These are phyloP conservation scores for Clarireedia paspali DNA, from an alignment of 2,329 filamentous ascomycete species.

Conservation along the genomic window DNA sequence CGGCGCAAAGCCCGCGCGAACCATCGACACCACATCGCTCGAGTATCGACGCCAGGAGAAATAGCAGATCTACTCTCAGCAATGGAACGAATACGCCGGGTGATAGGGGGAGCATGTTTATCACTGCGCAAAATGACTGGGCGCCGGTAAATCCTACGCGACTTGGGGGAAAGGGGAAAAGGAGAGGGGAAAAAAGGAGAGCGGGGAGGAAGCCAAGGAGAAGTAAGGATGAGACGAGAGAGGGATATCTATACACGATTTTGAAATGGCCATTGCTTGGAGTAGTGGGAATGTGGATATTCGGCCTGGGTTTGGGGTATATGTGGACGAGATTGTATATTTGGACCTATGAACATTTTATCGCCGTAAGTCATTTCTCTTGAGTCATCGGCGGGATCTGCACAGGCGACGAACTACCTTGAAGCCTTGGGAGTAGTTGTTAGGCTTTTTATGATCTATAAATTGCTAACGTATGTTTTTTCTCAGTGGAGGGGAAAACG, in stretches of 20 bases:
- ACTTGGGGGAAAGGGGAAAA: constrained; percentile 28
- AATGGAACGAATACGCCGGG: constrained; percentile 8
- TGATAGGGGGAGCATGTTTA: constrained; percentile 41
- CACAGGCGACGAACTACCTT: not conserved
- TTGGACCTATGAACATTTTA: constrained; percentile 63
- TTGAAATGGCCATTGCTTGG: constrained; percentile 88
- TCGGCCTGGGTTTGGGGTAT: constrained; percentile 66
- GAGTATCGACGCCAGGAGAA: constrained; percentile 14
- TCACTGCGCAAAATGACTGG: constrained; percentile 94
- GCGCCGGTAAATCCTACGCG: constrained; percentile 59
- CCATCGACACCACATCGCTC: constrained; percentile 10
- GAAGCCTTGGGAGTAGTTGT: not conserved
- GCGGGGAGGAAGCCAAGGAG: constrained; percentile 31
- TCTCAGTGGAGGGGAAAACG: constrained; percentile 67
- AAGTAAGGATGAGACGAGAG: constrained; percentile 83
- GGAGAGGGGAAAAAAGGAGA: constrained; percentile 32
- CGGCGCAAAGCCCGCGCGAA: constrained; percentile 4
- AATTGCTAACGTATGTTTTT: constrained; percentile 53
- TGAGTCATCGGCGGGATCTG: not conserved
- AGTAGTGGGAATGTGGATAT: constrained; percentile 73
- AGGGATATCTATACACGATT: constrained; percentile 83
- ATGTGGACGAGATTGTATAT: constrained; percentile 82
- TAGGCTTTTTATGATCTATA: not conserved
- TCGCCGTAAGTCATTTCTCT: constrained; percentile 2
- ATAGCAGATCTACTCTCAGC: constrained; percentile 3